phyloP scores from a whole-genome alignment of 768 basidiomycete genomes.

The Porphyrellus cyaneotinctus region DNA sequence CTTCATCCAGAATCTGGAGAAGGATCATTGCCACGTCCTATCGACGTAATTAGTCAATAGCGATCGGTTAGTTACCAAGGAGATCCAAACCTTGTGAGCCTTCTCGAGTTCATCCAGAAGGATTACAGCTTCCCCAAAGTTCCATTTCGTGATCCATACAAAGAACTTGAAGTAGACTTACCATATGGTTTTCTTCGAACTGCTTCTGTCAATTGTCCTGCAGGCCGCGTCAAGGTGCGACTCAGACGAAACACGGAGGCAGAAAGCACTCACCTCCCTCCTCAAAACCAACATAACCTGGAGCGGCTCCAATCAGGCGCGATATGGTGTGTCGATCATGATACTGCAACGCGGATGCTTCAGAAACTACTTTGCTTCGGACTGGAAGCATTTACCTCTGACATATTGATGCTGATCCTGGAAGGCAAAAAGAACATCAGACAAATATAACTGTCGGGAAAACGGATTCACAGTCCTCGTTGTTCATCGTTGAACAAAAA shows the following conservation, averaged over 20 bases:
- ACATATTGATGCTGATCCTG: slow-evolving; percentile 92
- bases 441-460: not conserved
- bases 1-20: slow-evolving; percentile 89
- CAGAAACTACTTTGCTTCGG: not conserved
- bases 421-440: not conserved
- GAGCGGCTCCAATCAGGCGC: slow-evolving; percentile 85
- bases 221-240: not conserved
- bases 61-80: not conserved
- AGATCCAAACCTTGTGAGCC: slow-evolving; percentile 67
- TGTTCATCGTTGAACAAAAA: slow-evolving; percentile 74
- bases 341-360: slow-evolving; percentile 44
- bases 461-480: slow-evolving; percentile 64
- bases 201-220: slow-evolving; percentile 62
- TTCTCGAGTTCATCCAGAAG: slow-evolving; percentile 61
- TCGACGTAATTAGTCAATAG: not conserved
- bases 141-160: no score
- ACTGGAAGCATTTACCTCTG: no score
- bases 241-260: not conserved
- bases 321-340: slow-evolving; percentile 91
- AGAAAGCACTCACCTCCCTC: slow-evolving; percentile 52
- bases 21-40: slow-evolving; percentile 87
- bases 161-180: slow-evolving; percentile 11
- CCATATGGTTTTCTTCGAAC: slow-evolving; percentile 59
- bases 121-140: slow-evolving; percentile 48
- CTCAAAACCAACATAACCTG: slow-evolving; percentile 82